Percentiles rank a stretch among this genome's conserved stretches.
phyloP scores from a whole-genome alignment of 495 filamentous ascomycete genomes.

The Margaritispora aquatica region DNA sequence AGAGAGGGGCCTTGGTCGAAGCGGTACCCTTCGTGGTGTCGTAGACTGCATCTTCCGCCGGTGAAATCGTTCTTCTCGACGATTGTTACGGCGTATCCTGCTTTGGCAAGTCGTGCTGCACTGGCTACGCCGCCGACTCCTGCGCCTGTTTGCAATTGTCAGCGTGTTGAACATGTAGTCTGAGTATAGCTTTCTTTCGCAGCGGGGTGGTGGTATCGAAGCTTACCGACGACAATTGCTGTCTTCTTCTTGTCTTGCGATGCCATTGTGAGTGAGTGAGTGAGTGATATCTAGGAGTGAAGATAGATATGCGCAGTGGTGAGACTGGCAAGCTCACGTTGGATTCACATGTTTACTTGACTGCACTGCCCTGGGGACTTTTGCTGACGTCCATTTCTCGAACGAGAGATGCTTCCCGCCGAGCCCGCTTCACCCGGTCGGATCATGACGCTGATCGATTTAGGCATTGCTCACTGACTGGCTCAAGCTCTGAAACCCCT shows the following conservation, averaged over 20 bases:
- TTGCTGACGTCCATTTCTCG: background rate
- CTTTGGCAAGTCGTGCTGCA: constrained; percentile 59
- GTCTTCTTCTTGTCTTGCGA: constrained; percentile 28
- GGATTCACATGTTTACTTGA: constrained; percentile 16
- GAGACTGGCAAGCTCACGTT: constrained; percentile 11
- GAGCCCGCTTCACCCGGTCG: background rate
- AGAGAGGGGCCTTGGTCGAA: constrained; percentile 71
- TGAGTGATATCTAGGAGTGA: background rate
- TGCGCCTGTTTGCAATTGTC: constrained; percentile 38
- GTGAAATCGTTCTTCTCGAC: constrained; percentile 63
- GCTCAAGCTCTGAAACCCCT: constrained; percentile 3
- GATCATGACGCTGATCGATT: constrained; percentile 13
- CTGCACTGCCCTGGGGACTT: background rate
- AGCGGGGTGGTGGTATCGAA: background rate
- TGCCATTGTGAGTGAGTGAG: constrained; percentile 20
- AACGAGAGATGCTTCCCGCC: too few species aligned
- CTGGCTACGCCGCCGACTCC: constrained; percentile 62
- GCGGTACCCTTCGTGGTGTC: constrained; percentile 49
- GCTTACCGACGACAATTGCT: constrained; percentile 41
- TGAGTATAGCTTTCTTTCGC: too few species aligned
- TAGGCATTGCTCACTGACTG: background rate
- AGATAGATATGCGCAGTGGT: constrained; percentile 9
- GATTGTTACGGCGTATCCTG: constrained; percentile 58
- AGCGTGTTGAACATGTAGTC: background rate
- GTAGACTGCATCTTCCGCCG: constrained; percentile 57